Base-by-base conservation (phyloP, 176 grass and related monocot species). In the Olyra latifolia region DNA sequence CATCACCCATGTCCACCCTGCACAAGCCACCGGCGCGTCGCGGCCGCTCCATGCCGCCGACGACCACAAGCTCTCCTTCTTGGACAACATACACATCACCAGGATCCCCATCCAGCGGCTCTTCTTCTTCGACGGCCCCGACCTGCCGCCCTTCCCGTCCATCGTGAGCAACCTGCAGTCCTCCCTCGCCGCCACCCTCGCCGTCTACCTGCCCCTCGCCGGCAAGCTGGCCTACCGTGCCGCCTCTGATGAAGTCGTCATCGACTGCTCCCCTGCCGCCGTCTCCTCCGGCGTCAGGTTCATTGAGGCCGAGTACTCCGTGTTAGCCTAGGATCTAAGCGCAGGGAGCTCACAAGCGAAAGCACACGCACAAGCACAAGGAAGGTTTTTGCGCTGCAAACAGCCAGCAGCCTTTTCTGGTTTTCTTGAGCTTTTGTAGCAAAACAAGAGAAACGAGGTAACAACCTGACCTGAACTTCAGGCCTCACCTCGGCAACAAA, bases 231-330 rank as follows among this genome's bases (percentile, higher is more conserved):
- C 48, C 28, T 76, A 23, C 69, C 35, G 40, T 38, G 16, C 74
- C 5, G 10, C 5, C 4, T 30, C 56, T 4, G 67, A 20, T 23
- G 69, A 42, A 19, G 32, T 89, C 57, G 29, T 71, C 42, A 29
- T 89, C 65, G 82, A 89, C 61, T 87, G 22, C 62, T 83, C 79
- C 35, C 24, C 39, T 1, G 85, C 30, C 2, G 62, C 70, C 16
- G 42, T 77, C 24, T 64, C 47, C 32, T 6, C 42, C 0, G 85
- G 85, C 0, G 79, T 91, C 38, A 62, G 25, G 41, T 66, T 91
- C 64, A 66, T 80, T 0, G 89, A 87, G 75, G 89, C 84, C 24
- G 80, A 91, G 62, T 77, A 49, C 50, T 12, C n/a, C n/a, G n/a
- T n/a, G n/a, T n/a, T n/a, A n/a, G n/a, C n/a, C n/a, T n/a, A n/a